A percentile compares a stretch with the other conserved stretches of the same genome.
Evolutionary conservation across 495 filamentous ascomycete species (phyloP).

Genomic region (Neurospora sp.): DNA sequence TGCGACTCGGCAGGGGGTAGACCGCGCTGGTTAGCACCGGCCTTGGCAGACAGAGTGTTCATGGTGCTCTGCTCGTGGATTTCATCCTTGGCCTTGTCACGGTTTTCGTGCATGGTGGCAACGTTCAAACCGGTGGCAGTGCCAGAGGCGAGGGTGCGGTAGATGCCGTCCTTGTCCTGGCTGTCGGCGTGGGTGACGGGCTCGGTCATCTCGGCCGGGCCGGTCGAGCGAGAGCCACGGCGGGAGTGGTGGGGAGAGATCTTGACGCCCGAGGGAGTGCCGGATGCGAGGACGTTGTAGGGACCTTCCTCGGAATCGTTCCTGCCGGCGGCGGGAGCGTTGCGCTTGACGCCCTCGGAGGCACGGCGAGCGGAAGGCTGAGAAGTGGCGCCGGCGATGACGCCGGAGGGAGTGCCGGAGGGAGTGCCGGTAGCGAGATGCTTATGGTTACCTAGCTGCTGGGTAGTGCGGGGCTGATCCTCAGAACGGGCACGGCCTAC

Average conservation of each 20-base stretch:
- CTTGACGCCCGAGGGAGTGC: constrained; percentile 19
- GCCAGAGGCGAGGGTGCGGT: constrained; percentile 21
- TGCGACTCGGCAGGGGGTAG: not conserved
- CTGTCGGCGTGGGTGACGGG: not conserved
- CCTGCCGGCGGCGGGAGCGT: not conserved
- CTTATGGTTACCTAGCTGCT: not conserved
- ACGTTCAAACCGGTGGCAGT: constrained; percentile 21
- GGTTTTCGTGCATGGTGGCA: not conserved
- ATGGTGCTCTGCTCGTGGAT: not conserved
- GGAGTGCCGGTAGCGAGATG: not conserved
- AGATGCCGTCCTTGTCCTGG: constrained; percentile 14
- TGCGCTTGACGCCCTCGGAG: not conserved
- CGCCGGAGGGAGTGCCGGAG: not conserved
- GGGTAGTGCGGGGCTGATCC: not conserved
- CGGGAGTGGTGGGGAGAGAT: constrained; percentile 2
- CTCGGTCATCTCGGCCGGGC: constrained; percentile 2
- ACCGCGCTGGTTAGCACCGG: not conserved
- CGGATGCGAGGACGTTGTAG: constrained; percentile 15
- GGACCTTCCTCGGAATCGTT: not conserved
- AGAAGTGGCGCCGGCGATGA: not conserved
- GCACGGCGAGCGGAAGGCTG: not conserved
- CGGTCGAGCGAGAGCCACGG: not conserved
- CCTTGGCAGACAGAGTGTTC: not conserved
- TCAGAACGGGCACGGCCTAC: not conserved
- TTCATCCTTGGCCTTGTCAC: not conserved